phyloP scores from a whole-genome alignment of 2,329 filamentous ascomycete genomes.

The Fusarium devonianum region DNA sequence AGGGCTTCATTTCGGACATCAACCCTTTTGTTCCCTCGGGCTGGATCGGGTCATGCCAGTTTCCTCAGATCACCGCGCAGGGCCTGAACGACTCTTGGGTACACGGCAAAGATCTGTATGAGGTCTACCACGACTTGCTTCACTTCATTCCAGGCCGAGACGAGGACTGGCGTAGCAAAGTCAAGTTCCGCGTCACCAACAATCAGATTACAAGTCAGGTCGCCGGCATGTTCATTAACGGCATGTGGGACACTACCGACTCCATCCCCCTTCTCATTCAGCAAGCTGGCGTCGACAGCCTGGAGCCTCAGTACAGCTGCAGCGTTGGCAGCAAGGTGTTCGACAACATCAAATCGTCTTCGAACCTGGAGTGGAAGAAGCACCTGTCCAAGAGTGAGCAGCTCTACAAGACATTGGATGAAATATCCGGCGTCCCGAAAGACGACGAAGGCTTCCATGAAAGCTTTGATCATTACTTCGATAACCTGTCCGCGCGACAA shows the following conservation, averaged over 20 bases:
- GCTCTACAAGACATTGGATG: constrained; percentile 69
- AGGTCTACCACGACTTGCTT: constrained; percentile 76
- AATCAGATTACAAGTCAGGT: constrained; percentile 86
- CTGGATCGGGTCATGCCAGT: constrained; percentile 78
- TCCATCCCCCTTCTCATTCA: constrained; percentile 56
- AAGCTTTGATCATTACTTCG: constrained; percentile 83
- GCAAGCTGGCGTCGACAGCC: constrained; percentile 68
- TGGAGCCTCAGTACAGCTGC: constrained; percentile 78
- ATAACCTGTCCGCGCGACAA: constrained; percentile 80
- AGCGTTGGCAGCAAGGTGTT: constrained; percentile 55
- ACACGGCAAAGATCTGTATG: constrained; percentile 78
- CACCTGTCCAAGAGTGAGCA: constrained; percentile 65
- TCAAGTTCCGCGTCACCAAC: constrained; percentile 77
- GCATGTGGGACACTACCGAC: constrained; percentile 65
- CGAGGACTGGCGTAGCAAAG: constrained; percentile 51
- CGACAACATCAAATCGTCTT: constrained; percentile 52
- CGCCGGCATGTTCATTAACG: constrained; percentile 74
- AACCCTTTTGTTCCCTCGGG: constrained; percentile 74
- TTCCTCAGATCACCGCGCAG: constrained; percentile 77
- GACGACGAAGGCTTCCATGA: constrained; percentile 69
- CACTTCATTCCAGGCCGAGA: constrained; percentile 67
- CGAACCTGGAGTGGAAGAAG: constrained; percentile 62
- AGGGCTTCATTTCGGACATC: constrained; percentile 63
- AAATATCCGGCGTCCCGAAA: constrained; percentile 69
- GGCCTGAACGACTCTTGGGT: constrained; percentile 78